A percentile compares a stretch with the other conserved stretches of the same genome.
phyloP scores from a whole-genome alignment of 169 alveolate genomes.

The Plasmodium sp. region DNA sequence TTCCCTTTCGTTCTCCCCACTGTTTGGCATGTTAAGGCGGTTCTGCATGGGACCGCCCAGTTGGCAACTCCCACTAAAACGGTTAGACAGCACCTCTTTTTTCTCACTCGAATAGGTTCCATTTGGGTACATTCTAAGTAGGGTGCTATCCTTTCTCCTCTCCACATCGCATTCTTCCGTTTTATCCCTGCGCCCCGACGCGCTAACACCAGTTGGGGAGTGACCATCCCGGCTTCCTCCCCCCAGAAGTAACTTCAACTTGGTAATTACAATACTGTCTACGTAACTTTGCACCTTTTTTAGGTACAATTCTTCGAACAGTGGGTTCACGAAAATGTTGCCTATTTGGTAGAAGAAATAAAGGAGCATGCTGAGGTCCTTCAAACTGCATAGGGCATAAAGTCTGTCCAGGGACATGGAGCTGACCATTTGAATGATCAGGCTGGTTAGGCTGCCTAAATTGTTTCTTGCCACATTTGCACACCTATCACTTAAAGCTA shows the following conservation, averaged over 20 bases:
- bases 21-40: neutral
- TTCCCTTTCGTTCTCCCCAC: neutral
- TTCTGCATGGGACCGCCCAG: neutral
- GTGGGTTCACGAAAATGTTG: conserved; percentile 22
- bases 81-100: neutral
- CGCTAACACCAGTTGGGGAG: neutral
- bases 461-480: neutral
- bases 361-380: neutral
- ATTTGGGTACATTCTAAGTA: neutral
- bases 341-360: conserved; percentile 53
- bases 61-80: neutral
- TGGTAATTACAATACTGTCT: conserved; percentile 19
- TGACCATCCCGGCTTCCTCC: neutral
- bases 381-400: conserved; percentile 3
- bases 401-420: conserved; percentile 6
- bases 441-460: conserved; percentile 17
- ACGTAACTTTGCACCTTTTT: conserved; percentile 14
- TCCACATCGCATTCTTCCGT: neutral
- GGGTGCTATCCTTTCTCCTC: neutral
- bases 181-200: neutral
- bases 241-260: conserved; percentile 2
- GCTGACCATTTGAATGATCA: conserved; percentile 25
- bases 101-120: neutral
- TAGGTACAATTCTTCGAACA: conserved; percentile 33
- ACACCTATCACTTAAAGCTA: neutral